These are phyloP conservation scores for Dactylella cylindrospora DNA, from an alignment of 2,329 filamentous ascomycete species.

Conservation along the genomic window DNA sequence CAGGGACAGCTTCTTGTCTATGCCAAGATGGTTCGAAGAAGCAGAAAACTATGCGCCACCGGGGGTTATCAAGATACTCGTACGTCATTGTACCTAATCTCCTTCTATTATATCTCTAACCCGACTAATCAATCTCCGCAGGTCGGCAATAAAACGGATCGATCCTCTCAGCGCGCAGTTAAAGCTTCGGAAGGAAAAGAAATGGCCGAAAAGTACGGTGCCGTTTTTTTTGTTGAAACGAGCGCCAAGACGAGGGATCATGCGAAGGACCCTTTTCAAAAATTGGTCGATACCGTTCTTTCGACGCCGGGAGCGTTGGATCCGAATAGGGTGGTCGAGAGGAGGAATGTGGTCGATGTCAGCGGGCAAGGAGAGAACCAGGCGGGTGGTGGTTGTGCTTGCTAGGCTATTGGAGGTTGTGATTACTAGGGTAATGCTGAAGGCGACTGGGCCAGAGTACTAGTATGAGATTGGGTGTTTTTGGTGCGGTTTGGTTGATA, in stretches of 20 bases:
- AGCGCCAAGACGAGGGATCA: conserved; percentile 60
- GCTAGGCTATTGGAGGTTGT: conserved; percentile 18
- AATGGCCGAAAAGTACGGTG: conserved; percentile 56
- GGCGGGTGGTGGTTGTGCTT: conserved; percentile 47
- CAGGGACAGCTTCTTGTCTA: conserved; percentile 57
- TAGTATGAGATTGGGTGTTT: conserved; percentile 9
- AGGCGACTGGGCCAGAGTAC: not conserved
- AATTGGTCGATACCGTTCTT: conserved; percentile 58
- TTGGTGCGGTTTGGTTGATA: conserved; percentile 11
- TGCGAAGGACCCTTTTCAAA: conserved; percentile 58
- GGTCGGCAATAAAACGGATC: conserved; percentile 60
- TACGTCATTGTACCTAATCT: conserved; percentile 46
- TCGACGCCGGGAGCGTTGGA: conserved; percentile 55
- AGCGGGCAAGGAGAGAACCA: conserved; percentile 39
- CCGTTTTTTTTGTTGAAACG: conserved; percentile 58
- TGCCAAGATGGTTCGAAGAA: conserved; percentile 61
- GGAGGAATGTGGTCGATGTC: conserved; percentile 45
- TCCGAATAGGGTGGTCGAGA: conserved; percentile 46
- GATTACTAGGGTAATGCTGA: not conserved
- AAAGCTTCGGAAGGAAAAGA: conserved; percentile 56
- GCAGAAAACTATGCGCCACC: conserved; percentile 58
- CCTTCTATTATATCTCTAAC: not conserved
- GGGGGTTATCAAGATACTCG: conserved; percentile 58
- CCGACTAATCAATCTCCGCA: conserved; percentile 24
- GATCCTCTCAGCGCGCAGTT: conserved; percentile 55